Evolutionary conservation across 306 rosid genomes (phyloP).

Genomic region (Vigna trinervia): DNA sequence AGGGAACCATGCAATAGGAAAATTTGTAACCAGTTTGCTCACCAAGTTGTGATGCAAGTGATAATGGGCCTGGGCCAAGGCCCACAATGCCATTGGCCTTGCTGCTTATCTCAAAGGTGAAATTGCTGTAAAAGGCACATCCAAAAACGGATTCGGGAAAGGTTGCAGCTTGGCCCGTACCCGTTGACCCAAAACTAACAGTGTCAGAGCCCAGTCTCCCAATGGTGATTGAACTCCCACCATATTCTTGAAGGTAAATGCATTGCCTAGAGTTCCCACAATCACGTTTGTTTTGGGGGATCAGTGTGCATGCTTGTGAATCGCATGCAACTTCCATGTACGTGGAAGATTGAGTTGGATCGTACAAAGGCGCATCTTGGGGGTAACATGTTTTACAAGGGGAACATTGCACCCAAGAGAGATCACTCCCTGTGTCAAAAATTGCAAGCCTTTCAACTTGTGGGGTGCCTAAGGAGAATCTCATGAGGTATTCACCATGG

Average conservation of each 20-base stretch:
- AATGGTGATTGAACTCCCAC: neutral
- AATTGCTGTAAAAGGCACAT: neutral
- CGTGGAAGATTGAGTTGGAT: slow-evolving; percentile 15
- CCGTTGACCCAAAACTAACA: neutral
- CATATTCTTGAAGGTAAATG: slow-evolving; percentile 3
- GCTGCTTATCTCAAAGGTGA: neutral
- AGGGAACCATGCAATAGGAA: slow-evolving; percentile 40
- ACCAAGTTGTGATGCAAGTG: slow-evolving; percentile 34
- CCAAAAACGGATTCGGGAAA: neutral
- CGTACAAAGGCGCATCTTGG: neutral
- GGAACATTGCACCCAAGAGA: slow-evolving; percentile 13
- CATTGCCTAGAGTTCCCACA: neutral
- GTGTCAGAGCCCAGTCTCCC: neutral
- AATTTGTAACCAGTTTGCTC: slow-evolving; percentile 21
- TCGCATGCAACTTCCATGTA: slow-evolving; percentile 6
- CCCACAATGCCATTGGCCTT: slow-evolving; percentile 28
- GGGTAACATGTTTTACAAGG: slow-evolving; percentile 12
- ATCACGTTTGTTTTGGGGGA: slow-evolving; percentile 5
- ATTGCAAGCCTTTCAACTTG: slow-evolving; percentile 7
- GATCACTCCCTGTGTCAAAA: slow-evolving; percentile 21
- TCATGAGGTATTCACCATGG: slow-evolving; percentile 21
- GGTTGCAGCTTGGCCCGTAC: neutral
- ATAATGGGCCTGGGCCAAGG: slow-evolving; percentile 41
- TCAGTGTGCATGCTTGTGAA: neutral
- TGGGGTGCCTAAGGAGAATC: slow-evolving; percentile 8